These are phyloP conservation scores for Pestalotiopsis sp. DNA, from an alignment of 2,329 filamentous ascomycete species.

Conservation along the genomic window DNA sequence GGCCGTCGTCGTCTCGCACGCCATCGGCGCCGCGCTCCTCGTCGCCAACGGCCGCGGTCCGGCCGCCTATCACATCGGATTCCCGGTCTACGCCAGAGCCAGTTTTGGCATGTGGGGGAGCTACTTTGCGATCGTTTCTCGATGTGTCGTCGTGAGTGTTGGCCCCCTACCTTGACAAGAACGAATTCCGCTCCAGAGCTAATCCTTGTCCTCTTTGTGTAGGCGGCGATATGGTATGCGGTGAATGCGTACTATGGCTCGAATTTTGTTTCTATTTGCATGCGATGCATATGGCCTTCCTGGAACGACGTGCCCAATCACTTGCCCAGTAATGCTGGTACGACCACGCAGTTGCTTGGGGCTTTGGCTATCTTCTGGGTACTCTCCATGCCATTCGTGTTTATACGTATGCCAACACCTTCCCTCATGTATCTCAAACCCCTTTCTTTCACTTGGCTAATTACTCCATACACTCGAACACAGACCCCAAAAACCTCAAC, in stretches of 20 bases:
- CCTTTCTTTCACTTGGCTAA: background rate
- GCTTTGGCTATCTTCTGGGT: constrained; percentile 41
- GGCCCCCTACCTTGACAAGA: constrained; percentile 36
- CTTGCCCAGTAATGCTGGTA: constrained; percentile 38
- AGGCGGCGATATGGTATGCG: constrained; percentile 17
- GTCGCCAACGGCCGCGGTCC: constrained; percentile 46
- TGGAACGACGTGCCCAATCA: constrained; percentile 39
- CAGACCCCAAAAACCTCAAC: background rate
- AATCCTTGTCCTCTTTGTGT: constrained; percentile 29
- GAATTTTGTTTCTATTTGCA: background rate
- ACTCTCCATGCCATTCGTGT: constrained; percentile 41
- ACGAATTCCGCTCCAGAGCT: background rate
- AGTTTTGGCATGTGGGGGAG: constrained; percentile 43
- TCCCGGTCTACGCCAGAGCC: constrained; percentile 38
- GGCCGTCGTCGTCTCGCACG: constrained; percentile 22
- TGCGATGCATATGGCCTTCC: background rate
- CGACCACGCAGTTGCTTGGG: constrained; percentile 39
- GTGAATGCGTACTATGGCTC: constrained; percentile 20
- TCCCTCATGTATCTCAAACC: constrained; percentile 38
- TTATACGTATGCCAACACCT: constrained; percentile 45
- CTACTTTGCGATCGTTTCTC: constrained; percentile 23
- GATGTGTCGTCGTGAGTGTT: constrained; percentile 43
- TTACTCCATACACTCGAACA: background rate
- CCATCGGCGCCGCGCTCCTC: constrained; percentile 47
- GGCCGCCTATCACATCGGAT: constrained; percentile 44